Base-by-base conservation (phyloP, 148 eudicot genomes). In the Silene conica region DNA sequence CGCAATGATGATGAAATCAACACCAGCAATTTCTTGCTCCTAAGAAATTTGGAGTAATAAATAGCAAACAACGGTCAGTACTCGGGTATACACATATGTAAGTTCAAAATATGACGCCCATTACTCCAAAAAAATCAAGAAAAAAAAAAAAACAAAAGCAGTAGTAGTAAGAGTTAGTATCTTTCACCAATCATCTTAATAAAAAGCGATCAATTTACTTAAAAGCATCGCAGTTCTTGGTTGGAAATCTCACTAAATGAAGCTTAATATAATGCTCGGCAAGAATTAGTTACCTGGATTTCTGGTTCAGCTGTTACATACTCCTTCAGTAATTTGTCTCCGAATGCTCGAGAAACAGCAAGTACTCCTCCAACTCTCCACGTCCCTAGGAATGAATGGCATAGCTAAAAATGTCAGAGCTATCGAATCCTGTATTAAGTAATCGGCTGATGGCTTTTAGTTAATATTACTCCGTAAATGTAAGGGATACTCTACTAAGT, bases 291-390 rank as follows among this genome's bases (percentile, higher is more conserved):
- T 75, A 90, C 96, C 90, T 88, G 88, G 78, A 88, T 88, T 81
- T 89, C 89, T 8, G 92, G 93, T 57, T 89, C 90, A 72, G 92
- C 92, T 22, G 86, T 90, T 56, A 92, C 89, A 82, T 73, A 92
- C 46, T 83, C 87, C 70, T 86, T 88, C 21, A 89, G 86, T 71
- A 86, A 62, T 80, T 82, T 86, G 75, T 92, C 89, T 20, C 92
- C 92, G 77, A 89, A 87, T 72, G 94, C 93, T 68, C 93, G 90
- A 74, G 92, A 89, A 71, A 89, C 88, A 43, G 92, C 95, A 67
- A 88, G 86, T 67, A 90, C 92, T 77, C 97, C 97, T 23, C 95
- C 91, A 80, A 92, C 97, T 76, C 97, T 84, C 97, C 97, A 92
- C 54, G 97, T 92, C 55, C 96, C 96, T 90, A 70, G 3, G n/a